Base-by-base conservation (phyloP, 75 land plant species). In the Selaginella tamariscina region DNA sequence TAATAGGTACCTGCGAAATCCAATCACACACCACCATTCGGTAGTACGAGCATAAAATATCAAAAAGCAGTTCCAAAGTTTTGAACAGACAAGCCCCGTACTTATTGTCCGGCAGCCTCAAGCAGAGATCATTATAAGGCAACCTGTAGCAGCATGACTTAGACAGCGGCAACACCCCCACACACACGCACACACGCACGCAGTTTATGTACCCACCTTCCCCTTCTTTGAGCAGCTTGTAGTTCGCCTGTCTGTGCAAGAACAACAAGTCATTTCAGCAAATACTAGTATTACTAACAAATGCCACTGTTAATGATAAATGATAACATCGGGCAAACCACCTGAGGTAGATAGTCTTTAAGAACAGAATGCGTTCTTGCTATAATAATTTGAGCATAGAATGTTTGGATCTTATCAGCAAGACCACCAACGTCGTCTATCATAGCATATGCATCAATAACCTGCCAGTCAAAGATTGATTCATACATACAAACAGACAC, bases 91-190 rank as follows among this genome's bases (percentile, higher is more conserved):
- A 94, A 11, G 55, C 75, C 54, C 91, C 72, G 68, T 86, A 87
- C 73, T 87, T 89, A 27, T 95, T 71, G 77, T 94, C 98, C 24
- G 96, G 91, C 72, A 94, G 80, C 64, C 73, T 82, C 59, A 76
- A 59, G 75, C 98, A 94, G 32, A 94, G 77, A 81, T 94, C 98
- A 73, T 87, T 87, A 78, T 87, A 94, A 15, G 98, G 88, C 31
- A 85, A 80, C 70, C 98, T 94, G 98, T 64, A 81, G 49, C 2
- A 33, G n/a, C n/a, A n/a, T n/a, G n/a, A n/a, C n/a, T n/a, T n/a
- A n/a, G n/a, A n/a, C n/a, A n/a, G n/a, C n/a, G n/a, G n/a, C n/a
- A n/a, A n/a, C n/a, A n/a, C n/a, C n/a, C n/a, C n/a, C n/a, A n/a
- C n/a, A n/a, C n/a, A n/a, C n/a, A n/a, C n/a, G n/a, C n/a, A n/a